Base-by-base conservation (phyloP, 768 basidiomycete genomes). In the Phanerochaete carnosa region DNA sequence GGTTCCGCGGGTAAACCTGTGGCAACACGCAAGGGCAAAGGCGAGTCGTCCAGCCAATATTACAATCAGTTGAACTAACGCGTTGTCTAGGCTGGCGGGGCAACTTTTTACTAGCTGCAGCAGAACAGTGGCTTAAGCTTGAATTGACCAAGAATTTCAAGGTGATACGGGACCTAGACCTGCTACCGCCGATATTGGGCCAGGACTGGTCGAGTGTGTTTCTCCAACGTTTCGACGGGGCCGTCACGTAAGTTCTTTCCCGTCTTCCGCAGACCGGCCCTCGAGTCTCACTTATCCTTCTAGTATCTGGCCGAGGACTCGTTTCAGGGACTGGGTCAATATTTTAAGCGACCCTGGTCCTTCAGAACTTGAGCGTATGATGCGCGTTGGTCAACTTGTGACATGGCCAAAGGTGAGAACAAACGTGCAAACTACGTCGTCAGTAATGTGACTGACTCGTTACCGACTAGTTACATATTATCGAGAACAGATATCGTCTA, bases 141-240 rank as follows among this genome's bases (percentile, higher is more conserved):
- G 96, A 98, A 70, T 77, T 99, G 13, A 92, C 94, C 3, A 98
- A 98, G 79, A 97, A 98, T 70, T 95, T 96, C 81, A 94, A 92
- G 76, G 92, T 78, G 59, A 99, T 99, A 60, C 89, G 97, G 45
- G 97, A 98, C 71, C 82, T 99, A 1, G 97, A 99, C 70, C 83
- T 99, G 23, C 80, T 98, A 57, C 97, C 97, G n/a, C 89, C 94
- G 60, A 67, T 98, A 2, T 78, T 96, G 5, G 95, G 95, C 1
- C 94, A 87, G 70, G 96, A 99, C 72, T 98, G 96, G 96, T 94
- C 92, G 0, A 90, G 90, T 63, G 94, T 98, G 12, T 99, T 98
- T 71, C 76, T 98, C 53, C 97, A 98, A 72, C 84, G 93, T 53
- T 98, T 97, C 69, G 94, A 94, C 65, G 92, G 92, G 3, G 79